These are phyloP conservation scores for Creolimax fragrantissima DNA, from an alignment of 78 protist species.

Conservation along the genomic window DNA sequence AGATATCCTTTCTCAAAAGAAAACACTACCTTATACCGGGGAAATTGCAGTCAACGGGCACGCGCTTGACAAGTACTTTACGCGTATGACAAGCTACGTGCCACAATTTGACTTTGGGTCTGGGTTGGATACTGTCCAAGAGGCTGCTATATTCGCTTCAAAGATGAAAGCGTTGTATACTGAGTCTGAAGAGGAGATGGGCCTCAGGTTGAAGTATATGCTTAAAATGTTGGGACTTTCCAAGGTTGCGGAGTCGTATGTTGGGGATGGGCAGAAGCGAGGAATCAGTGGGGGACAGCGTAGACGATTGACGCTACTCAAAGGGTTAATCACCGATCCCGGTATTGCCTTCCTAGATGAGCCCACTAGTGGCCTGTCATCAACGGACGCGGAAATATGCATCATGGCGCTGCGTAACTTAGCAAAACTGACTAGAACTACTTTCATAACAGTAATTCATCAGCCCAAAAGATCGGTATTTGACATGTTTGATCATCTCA, in stretches of 20 bases:
- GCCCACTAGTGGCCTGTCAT: conserved; percentile 23
- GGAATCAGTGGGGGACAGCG: conserved; percentile 84
- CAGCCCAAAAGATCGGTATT: conserved; percentile 20
- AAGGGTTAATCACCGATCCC: neutral
- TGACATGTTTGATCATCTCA: conserved; percentile 12
- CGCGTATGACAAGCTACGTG: conserved; percentile 12
- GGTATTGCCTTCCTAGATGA: conserved; percentile 15
- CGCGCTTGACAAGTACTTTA: conserved; percentile 1
- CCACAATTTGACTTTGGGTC: conserved; percentile 13
- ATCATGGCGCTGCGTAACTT: neutral
- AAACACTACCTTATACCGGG: conserved; percentile 23
- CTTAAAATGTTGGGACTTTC: conserved; percentile 47
- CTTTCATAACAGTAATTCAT: conserved; percentile 16
- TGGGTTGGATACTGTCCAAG: neutral
- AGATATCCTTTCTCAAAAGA: conserved; percentile 24
- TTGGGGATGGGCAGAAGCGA: conserved; percentile 70
- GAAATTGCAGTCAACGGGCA: conserved; percentile 14
- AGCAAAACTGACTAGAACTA: neutral
- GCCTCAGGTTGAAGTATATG: neutral
- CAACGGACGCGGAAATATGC: conserved; percentile 6
- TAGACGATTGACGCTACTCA: neutral
- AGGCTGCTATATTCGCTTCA: conserved; percentile 1
- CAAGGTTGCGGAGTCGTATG: conserved; percentile 31
- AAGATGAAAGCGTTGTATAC: conserved; percentile 5
- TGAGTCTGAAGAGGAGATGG: neutral